A percentile compares a stretch with the other conserved stretches of the same genome.
phyloP scores from a whole-genome alignment of 345 rosid genomes.

The Brassica juncea region DNA sequence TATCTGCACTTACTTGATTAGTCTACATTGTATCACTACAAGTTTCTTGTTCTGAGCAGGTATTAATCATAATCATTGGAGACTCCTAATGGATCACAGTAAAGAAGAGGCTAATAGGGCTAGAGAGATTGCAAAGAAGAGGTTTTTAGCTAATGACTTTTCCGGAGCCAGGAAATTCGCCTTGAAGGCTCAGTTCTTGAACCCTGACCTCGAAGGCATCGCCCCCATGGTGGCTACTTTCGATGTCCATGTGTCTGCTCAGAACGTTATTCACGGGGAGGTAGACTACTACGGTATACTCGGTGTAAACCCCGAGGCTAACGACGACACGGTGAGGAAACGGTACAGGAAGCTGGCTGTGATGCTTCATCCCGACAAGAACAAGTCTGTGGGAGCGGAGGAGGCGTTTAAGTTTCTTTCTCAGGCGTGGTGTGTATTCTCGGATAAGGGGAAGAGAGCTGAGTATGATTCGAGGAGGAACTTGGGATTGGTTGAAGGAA shows the following conservation, averaged over 20 bases:
- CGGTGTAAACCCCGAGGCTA: conserved; percentile 55
- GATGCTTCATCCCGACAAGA: conserved; percentile 70
- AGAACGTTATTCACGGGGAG: conserved; percentile 49
- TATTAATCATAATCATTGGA: too few relatives aligned
- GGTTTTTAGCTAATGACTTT: conserved; percentile 50
- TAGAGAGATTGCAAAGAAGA: conserved; percentile 58
- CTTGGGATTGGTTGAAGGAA: conserved; percentile 39
- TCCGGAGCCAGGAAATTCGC: conserved; percentile 61
- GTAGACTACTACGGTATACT: conserved; percentile 59
- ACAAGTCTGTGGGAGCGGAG: conserved; percentile 68
- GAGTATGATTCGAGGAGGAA: conserved; percentile 58
- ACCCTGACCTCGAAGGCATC: conserved; percentile 59
- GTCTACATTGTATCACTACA: too few relatives aligned
- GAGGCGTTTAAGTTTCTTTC: conserved; percentile 70
- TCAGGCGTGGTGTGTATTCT: conserved; percentile 65
- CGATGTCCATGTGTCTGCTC: conserved; percentile 52
- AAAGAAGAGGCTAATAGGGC: conserved; percentile 62
- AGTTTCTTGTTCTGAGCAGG: neutral
- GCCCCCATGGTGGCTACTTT: conserved; percentile 57
- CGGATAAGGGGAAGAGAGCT: conserved; percentile 54
- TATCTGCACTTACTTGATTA: too few relatives aligned
- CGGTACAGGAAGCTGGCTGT: conserved; percentile 64
- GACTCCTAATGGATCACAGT: conserved; percentile 49
- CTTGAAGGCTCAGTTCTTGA: conserved; percentile 59
- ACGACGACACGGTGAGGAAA: conserved; percentile 59